Conservation (phyloP, 495 filamentous ascomycete genomes). For the Penicillium cosmopolitanum region DNA sequence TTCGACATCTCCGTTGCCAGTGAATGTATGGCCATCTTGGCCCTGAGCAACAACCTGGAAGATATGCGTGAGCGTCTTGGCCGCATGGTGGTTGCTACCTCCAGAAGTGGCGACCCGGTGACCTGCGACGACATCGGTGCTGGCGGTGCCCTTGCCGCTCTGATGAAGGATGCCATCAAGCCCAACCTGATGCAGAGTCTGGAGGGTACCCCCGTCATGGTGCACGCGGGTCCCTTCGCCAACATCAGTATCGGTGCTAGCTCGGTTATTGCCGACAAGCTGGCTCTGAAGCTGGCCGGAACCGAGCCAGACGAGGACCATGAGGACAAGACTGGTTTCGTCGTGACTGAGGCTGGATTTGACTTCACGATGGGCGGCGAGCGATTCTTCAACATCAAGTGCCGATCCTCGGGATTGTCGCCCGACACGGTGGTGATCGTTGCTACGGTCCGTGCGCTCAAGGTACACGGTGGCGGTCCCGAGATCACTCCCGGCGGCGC, state of each 20-base stretch:
- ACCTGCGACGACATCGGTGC: constrained; percentile 95
- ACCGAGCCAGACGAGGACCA: constrained; percentile 94
- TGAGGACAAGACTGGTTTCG: constrained; percentile 82
- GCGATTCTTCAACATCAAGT: constrained; percentile 99
- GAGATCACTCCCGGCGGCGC: constrained; percentile 85
- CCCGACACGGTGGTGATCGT: constrained; percentile 95
- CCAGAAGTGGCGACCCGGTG: constrained; percentile 81
- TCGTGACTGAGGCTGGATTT: constrained; percentile 97
- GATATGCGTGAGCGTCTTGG: constrained; percentile 96
- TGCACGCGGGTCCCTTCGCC: constrained; percentile 95
- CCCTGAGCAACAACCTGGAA: constrained; percentile 80
- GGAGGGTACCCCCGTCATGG: constrained; percentile 95
- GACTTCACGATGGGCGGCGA: constrained; percentile 99
- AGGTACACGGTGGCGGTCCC: constrained; percentile 95
- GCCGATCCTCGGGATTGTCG: constrained; percentile 86
- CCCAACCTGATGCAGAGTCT: constrained; percentile 98
- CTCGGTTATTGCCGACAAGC: constrained; percentile 91
- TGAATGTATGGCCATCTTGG: constrained; percentile 98
- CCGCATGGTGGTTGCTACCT: constrained; percentile 94
- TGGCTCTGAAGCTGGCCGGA: constrained; percentile 93
- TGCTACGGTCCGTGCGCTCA: constrained; percentile 91
- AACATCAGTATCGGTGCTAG: constrained; percentile 98
- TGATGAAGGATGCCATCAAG: constrained; percentile 99
- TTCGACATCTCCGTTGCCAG: constrained; percentile 98
- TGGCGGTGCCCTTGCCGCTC: constrained; percentile 86